Conservation (phyloP, 2,329 filamentous ascomycete genomes). For the Fusarium marasasianum region DNA sequence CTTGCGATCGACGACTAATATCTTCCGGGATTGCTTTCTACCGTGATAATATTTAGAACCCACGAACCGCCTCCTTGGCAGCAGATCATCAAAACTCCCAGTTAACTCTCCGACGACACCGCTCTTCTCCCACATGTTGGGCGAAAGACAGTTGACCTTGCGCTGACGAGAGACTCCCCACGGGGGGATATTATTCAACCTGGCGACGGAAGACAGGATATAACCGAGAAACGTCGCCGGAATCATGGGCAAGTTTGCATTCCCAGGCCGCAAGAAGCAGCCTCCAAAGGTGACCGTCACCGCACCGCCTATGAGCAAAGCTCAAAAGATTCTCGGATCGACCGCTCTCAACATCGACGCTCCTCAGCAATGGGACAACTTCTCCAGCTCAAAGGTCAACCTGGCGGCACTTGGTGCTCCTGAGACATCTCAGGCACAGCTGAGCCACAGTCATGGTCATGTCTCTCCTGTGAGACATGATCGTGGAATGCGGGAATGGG, state of each 20-base stretch:
- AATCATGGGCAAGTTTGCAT: slow-evolving; percentile 44
- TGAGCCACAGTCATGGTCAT: slow-evolving; percentile 7
- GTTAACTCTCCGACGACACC: slow-evolving; percentile 7
- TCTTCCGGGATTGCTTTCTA: background rate
- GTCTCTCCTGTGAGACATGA: slow-evolving; percentile 18
- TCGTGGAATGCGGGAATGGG: slow-evolving; percentile 36
- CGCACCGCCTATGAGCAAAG: slow-evolving; percentile 41
- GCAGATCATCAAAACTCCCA: background rate
- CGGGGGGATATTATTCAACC: slow-evolving; percentile 21
- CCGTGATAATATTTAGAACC: background rate
- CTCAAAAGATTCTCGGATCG: slow-evolving; percentile 42
- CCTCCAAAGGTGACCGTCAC: slow-evolving; percentile 41
- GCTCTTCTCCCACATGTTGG: slow-evolving; percentile 36
- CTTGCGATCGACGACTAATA: slow-evolving; percentile 1
- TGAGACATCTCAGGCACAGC: slow-evolving; percentile 15
- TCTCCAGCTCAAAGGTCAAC: slow-evolving; percentile 37
- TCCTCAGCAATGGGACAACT: slow-evolving; percentile 30
- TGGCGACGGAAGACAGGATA: slow-evolving; percentile 19
- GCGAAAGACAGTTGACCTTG: slow-evolving; percentile 26
- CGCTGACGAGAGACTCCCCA: slow-evolving; percentile 36
- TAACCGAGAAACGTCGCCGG: background rate
- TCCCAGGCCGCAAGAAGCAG: slow-evolving; percentile 44
- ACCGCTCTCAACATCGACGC: slow-evolving; percentile 40
- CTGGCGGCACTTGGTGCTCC: slow-evolving; percentile 17
- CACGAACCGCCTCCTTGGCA: background rate